Evolutionary conservation across 352 stramenopile genomes (phyloP).

Genomic region (Globisporangium nunn): DNA sequence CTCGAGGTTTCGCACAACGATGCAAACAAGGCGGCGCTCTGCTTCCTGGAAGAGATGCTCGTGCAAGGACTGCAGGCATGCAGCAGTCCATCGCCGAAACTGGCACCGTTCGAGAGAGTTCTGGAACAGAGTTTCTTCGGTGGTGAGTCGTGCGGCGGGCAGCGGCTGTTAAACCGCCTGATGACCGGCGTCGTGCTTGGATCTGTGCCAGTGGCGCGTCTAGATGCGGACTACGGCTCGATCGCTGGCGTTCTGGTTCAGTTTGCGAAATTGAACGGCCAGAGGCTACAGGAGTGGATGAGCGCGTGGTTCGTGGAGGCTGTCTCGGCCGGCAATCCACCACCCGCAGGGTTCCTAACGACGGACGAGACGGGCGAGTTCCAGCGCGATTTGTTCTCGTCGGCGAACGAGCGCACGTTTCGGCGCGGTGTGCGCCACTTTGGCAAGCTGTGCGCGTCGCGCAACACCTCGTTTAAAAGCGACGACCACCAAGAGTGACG

Average conservation of each 20-base stretch:
- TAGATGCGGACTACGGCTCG: constrained; percentile 80
- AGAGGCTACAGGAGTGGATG: constrained; percentile 47
- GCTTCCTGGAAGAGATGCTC: constrained; percentile 82
- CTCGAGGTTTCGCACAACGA: constrained; percentile 91
- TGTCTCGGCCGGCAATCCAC: constrained; percentile 23
- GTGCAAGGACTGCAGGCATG: constrained; percentile 16
- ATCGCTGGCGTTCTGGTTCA: constrained; percentile 64
- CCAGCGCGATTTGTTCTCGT: constrained; percentile 54
- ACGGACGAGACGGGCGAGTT: constrained; percentile 54
- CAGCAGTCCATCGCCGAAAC: constrained; percentile 11
- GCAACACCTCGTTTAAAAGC: constrained; percentile 46
- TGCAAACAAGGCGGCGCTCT: constrained; percentile 91
- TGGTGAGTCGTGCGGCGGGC: constrained; percentile 18
- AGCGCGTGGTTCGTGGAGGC: constrained; percentile 59
- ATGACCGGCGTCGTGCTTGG: constrained; percentile 61
- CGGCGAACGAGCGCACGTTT: constrained; percentile 62
- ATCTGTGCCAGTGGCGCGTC: constrained; percentile 40
- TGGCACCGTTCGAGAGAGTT: constrained; percentile 14
- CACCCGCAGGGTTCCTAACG: constrained; percentile 53
- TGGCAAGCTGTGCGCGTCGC: constrained; percentile 69
- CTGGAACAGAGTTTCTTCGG: constrained; percentile 20
- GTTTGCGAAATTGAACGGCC: constrained; percentile 58
- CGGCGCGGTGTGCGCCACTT: constrained; percentile 74
- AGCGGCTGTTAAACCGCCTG: constrained; percentile 54
- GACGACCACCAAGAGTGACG: constrained; percentile 17